Evolutionary conservation across 2,329 filamentous ascomycete species (phyloP), one percentile per base, ranked within the genome.

Genomic region (Fusarium domesticum): DNA sequence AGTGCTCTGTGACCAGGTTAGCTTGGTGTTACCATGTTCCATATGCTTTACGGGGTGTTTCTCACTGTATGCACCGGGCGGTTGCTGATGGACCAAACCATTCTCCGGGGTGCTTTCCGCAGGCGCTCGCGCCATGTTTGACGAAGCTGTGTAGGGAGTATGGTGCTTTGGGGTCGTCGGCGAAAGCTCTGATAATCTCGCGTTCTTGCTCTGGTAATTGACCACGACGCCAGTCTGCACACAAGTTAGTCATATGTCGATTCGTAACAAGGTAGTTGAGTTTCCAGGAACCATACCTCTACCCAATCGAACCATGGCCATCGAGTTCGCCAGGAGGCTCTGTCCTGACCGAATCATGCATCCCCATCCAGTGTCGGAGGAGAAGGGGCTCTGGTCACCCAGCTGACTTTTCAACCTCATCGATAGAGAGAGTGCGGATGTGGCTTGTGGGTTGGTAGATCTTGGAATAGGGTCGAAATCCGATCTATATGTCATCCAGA

Each of bases 51-150:
- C 8, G 30, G 12, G 14, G 10, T n/a, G 16, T 18, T n/a, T 69
- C 86, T 65, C 72, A 95, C 90, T 93, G 85, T 55, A 98, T 96
- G 66, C 93, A 97, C 44, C 85, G 83, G 36, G 93, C 91, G 8
- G 93, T 95, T 6, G 93, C 93, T 15, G 90, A 96, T n/a, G 93
- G 93, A 0, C 93, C 93, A 69, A 98, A 98, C 93, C 93, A 98
- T 69, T 97, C 89, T 30, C 93, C 93, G 0, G 93, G 93, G 61
- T 95, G 88, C 68, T 96, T 97, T 4, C 89, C 91, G 66, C 93
- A 98, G 3, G 86, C 85, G 28, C 79, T 76, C 18, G 90, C 90
- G 15, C 93, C 93, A 58, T 96, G 87, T 41, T 84, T 77, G 28
- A 98, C 93, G 61, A 98, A 98, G 50, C 85, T 88, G 61, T 98